Conservation (phyloP, 345 rosid species). For the Syzygium aromaticum region DNA sequence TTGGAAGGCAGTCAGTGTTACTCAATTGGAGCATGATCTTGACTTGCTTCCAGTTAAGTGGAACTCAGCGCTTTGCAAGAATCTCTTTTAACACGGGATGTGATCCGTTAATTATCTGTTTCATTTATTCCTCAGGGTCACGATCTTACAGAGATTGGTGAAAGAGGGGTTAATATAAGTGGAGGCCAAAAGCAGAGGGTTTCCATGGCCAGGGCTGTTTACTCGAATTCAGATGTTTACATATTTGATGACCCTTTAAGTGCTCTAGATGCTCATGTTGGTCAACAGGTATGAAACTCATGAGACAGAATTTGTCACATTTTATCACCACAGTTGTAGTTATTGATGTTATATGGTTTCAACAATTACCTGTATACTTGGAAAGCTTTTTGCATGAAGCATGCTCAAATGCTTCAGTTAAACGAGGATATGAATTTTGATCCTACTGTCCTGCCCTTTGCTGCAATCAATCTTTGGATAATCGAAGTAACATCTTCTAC, state of each 20-base stretch:
- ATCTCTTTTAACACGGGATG: not conserved
- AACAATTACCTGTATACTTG: not conserved
- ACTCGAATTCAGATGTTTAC: constrained; percentile 82
- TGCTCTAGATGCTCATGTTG: constrained; percentile 95
- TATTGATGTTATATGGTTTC: not conserved
- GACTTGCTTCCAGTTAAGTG: constrained; percentile 80
- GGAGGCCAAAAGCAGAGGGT: constrained; percentile 99
- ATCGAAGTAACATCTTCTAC: not conserved
- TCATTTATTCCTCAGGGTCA: constrained; percentile 46
- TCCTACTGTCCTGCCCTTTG: not conserved
- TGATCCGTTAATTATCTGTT: not conserved
- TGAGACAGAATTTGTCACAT: not conserved
- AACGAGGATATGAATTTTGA: not conserved
- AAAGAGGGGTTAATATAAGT: constrained; percentile 97
- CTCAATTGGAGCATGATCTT: constrained; percentile 79
- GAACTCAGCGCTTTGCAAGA: not conserved
- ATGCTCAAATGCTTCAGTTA: not conserved
- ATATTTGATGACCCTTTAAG: constrained; percentile 97
- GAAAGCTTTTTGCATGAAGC: not conserved
- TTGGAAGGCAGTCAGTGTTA: constrained; percentile 68
- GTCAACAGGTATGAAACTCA: constrained; percentile 52
- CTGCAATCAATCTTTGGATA: not conserved
- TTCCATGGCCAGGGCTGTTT: constrained; percentile 97
- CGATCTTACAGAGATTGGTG: constrained; percentile 96
- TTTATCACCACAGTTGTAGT: not conserved